Evolutionary conservation across 2,329 filamentous ascomycete genomes (phyloP), one percentile per base, ranked within the genome.

Genomic region (Apiospora rasikravindrae): DNA sequence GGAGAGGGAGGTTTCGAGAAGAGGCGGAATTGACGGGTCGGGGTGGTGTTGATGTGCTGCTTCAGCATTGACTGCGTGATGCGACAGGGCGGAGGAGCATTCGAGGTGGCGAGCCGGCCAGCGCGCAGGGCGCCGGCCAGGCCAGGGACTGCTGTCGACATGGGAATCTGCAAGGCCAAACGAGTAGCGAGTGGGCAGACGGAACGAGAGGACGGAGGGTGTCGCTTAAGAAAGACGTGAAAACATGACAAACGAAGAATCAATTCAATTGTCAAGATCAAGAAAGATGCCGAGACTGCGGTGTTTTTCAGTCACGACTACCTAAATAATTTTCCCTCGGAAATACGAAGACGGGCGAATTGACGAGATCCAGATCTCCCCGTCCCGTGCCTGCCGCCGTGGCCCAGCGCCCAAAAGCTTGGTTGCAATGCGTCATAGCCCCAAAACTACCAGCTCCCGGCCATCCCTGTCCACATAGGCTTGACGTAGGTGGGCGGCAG

Each of bases 101-200:
- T 69, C 44, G 57, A 40, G 33, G 57, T 40, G 57, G 57, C 57
- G 33, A 49, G 67, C 29, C 67, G 67, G n/a, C 44, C 67, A 69
- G 67, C 67, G 47, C 67, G 67, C 19, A 69, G 26, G 16, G 44
- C 47, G 67, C 67, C 44, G 26, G 67, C 67, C 44, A 69, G 37
- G 67, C 33, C 67, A 69, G 67, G 57, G 33, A 22, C 33, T 40
- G 57, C 33, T 24, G 57, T 64, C 57, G 57, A 24, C 33, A 64
- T 64, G 57, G 57, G 33, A n/a, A 40, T 64, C 19, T 33, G 53
- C 19, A 19, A 61, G 57, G 22, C 11, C 57, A 64, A 64, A n/a
- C 29, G 24, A 40, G 13, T 10, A 14, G 33, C 11, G 11, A 40
- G n/a, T 64, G 33, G 22, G 11, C 33, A 64, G 33, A 64, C 57